Evolutionary conservation across 2,329 filamentous ascomycete genomes (phyloP).

Genomic region (Microascus cirrosus): DNA sequence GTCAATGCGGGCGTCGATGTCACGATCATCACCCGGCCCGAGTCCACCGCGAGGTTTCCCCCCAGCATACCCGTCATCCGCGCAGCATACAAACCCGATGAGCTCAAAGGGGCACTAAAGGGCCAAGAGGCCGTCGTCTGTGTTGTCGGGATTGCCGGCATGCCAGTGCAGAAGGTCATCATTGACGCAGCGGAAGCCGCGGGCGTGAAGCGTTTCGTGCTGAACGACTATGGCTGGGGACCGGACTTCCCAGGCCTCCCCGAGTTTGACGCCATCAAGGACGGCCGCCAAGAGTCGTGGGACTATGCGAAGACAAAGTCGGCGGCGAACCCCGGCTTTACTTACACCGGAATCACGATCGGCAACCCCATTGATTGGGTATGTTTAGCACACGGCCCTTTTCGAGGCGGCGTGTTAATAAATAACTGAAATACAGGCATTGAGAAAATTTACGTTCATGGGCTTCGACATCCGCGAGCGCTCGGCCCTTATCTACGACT

Average conservation of each 20-base stretch:
- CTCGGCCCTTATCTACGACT: constrained; percentile 15
- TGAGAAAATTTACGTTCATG: constrained; percentile 21
- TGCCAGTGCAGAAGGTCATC: constrained; percentile 29
- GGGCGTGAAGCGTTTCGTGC: constrained; percentile 41
- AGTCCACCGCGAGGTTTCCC: constrained; percentile 16
- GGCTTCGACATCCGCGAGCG: constrained; percentile 29
- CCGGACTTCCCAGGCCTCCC: constrained; percentile 16
- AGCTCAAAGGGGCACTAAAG: constrained; percentile 9
- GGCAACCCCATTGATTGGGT: constrained; percentile 25
- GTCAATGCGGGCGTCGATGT: constrained; percentile 3
- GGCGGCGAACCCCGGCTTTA: constrained; percentile 21
- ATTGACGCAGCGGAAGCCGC: constrained; percentile 39
- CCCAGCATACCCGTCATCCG: constrained; percentile 15
- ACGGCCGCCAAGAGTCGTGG: neutral
- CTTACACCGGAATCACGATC: constrained; percentile 38
- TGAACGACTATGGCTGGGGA: constrained; percentile 31
- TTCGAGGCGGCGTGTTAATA: neutral
- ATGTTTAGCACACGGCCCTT: constrained; percentile 11
- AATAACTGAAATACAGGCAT: constrained; percentile 22
- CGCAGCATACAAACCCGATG: constrained; percentile 17
- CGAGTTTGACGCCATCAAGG: constrained; percentile 13
- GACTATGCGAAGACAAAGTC: constrained; percentile 4
- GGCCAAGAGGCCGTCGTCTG: constrained; percentile 20
- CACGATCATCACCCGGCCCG: constrained; percentile 6
- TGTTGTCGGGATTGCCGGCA: constrained; percentile 22